A percentile compares a stretch with the other conserved stretches of the same genome.
Conservation (phyloP, 331 rosid genomes). For the Dryas integrifolia region DNA sequence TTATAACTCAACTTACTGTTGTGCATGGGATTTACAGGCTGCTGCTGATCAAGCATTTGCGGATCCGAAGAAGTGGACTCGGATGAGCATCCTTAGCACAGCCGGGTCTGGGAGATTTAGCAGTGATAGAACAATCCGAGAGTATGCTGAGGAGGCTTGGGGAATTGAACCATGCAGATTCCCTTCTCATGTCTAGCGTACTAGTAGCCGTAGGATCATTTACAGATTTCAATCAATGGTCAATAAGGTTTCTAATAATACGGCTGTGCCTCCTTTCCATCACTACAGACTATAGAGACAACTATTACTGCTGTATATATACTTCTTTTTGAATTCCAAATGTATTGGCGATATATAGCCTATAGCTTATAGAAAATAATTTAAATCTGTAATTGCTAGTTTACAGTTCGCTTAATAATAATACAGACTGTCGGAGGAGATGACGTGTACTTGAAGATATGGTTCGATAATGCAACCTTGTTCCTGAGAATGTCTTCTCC, state of each 20-base stretch:
- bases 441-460: background rate
- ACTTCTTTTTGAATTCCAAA: background rate
- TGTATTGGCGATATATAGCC: background rate
- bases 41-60: slow-evolving; percentile 66
- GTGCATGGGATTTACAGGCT: slow-evolving; percentile 42
- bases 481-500: no score
- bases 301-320: background rate
- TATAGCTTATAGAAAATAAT: background rate
- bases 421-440: background rate
- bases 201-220: background rate
- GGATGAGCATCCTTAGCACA: slow-evolving; percentile 68
- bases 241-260: background rate
- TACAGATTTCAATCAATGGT: background rate
- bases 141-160: slow-evolving; percentile 65
- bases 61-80: slow-evolving; percentile 60
- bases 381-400: background rate
- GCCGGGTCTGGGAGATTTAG: slow-evolving; percentile 75
- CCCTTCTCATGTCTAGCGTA: slow-evolving; percentile 41
- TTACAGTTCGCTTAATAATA: background rate
- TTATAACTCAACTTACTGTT: background rate
- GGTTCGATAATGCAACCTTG: no score
- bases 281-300: background rate
- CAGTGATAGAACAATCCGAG: slow-evolving; percentile 68
- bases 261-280: background rate
- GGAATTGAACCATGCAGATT: slow-evolving; percentile 67